These are phyloP conservation scores for Chlorella ohadii DNA, from an alignment of 139 green algal species.

Conservation along the genomic window DNA sequence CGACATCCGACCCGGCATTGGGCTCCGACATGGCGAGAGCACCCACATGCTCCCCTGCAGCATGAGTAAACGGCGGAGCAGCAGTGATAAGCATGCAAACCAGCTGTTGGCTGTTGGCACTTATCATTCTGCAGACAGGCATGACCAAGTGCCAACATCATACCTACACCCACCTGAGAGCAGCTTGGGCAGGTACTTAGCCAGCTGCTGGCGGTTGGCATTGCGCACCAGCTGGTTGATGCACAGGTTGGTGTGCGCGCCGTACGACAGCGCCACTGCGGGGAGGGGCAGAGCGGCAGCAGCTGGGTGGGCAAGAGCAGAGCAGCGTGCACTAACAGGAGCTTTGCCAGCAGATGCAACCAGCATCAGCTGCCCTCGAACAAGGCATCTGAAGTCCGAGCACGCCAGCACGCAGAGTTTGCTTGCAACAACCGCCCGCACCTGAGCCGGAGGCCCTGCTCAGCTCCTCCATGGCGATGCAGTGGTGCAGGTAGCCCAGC, in stretches of 20 bases:
- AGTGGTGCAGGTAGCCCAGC: slow-evolving; percentile 87
- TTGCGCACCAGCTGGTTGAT: slow-evolving; percentile 94
- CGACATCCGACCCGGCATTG: slow-evolving; percentile 85
- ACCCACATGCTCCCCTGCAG: slow-evolving; percentile 85
- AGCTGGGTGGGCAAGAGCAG: too few species aligned
- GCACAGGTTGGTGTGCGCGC: slow-evolving; percentile 95
- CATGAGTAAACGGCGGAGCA: too few species aligned
- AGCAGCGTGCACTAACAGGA: too few species aligned
- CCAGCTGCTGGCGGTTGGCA: slow-evolving; percentile 72
- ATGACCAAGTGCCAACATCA: too few species aligned
- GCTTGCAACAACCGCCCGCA: background rate
- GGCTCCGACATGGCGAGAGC: slow-evolving; percentile 93
- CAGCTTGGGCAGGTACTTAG: slow-evolving; percentile 81
- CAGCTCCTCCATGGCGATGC: slow-evolving; percentile 94
- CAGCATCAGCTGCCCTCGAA: too few species aligned
- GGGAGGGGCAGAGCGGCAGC: too few species aligned
- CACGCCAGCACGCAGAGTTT: too few species aligned
- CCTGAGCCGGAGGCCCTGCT: slow-evolving; percentile 78
- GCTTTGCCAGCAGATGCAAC: too few species aligned
- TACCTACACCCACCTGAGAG: slow-evolving; percentile 73
- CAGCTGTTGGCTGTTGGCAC: too few species aligned
- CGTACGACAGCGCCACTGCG: slow-evolving; percentile 84
- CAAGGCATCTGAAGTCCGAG: too few species aligned
- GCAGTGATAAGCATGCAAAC: too few species aligned
- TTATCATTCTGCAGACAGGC: too few species aligned